These are phyloP conservation scores for Tilletia caries DNA, from an alignment of 1,284 basidiomycete genomes.

Conservation along the genomic window DNA sequence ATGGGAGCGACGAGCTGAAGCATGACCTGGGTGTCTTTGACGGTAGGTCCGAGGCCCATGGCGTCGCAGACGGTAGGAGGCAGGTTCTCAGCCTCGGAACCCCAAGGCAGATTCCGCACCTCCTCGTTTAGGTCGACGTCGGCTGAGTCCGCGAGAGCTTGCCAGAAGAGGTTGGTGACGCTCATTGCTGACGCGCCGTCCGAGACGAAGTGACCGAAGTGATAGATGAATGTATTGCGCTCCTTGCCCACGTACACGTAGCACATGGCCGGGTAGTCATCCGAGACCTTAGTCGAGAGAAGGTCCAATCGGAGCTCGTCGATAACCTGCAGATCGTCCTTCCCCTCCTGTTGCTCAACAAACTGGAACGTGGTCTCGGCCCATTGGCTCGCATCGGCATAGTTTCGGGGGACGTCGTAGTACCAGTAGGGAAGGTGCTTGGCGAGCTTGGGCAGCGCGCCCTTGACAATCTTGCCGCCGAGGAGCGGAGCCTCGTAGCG, in stretches of 20 bases:
- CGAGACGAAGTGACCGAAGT: constrained; percentile 6
- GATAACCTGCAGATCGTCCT: not conserved
- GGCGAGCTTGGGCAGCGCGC: not conserved
- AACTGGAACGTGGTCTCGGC: constrained; percentile 9
- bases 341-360: not conserved
- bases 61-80: constrained; percentile 7
- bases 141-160: constrained; percentile 1
- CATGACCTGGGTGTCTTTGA: constrained; percentile 4
- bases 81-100: not conserved
- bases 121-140: constrained; percentile 1
- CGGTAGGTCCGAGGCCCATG: constrained; percentile 9
- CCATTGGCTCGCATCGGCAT: not conserved
- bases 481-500: constrained; percentile 7
- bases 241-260: constrained; percentile 6
- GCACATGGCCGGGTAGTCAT: not conserved
- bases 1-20: constrained; percentile 10
- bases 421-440: constrained; percentile 1
- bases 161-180: not conserved
- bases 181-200: not conserved
- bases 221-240: not conserved
- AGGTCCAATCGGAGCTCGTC: constrained; percentile 7
- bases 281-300: not conserved
- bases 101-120: not conserved
- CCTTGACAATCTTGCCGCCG: not conserved
- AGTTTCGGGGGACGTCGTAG: not conserved